These are phyloP conservation scores for Trametes sanguinea DNA, from an alignment of 768 basidiomycete genomes.

Conservation along the genomic window DNA sequence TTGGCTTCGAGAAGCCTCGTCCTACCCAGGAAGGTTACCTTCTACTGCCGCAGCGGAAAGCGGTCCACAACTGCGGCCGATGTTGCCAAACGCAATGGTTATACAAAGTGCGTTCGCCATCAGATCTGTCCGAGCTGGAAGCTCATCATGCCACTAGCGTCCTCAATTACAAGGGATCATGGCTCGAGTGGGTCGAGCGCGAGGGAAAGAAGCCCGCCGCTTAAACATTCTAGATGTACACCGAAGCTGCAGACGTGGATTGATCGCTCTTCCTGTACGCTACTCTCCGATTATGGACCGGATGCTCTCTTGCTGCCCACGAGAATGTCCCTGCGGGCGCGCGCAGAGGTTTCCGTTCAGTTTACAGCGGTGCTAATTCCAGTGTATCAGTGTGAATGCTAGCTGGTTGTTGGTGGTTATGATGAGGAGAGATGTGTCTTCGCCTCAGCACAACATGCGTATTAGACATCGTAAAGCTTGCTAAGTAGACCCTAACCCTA, in stretches of 20 bases:
- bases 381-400: too few relatives aligned
- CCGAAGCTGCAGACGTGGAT: not conserved
- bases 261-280: too few relatives aligned
- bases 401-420: too few relatives aligned
- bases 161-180: constrained; percentile 54
- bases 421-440: too few relatives aligned
- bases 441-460: too few relatives aligned
- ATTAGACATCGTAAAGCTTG: too few relatives aligned
- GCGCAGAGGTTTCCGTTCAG: too few relatives aligned
- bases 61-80: constrained; percentile 82
- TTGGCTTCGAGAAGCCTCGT: constrained; percentile 75
- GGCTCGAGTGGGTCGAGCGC: constrained; percentile 52
- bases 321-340: too few relatives aligned
- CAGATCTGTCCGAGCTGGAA: not conserved
- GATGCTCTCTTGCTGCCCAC: too few relatives aligned
- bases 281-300: too few relatives aligned
- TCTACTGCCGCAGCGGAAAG: constrained; percentile 90
- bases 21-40: constrained; percentile 76
- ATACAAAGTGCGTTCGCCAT: constrained; percentile 61
- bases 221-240: not conserved
- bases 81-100: constrained; percentile 80
- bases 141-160: constrained; percentile 31
- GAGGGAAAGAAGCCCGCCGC: constrained; percentile 25
- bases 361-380: too few relatives aligned
- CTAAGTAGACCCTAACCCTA: constrained; percentile 9